phyloP scores from a whole-genome alignment of 805 yeast genomes.

The Maudiozyma barnettii region DNA sequence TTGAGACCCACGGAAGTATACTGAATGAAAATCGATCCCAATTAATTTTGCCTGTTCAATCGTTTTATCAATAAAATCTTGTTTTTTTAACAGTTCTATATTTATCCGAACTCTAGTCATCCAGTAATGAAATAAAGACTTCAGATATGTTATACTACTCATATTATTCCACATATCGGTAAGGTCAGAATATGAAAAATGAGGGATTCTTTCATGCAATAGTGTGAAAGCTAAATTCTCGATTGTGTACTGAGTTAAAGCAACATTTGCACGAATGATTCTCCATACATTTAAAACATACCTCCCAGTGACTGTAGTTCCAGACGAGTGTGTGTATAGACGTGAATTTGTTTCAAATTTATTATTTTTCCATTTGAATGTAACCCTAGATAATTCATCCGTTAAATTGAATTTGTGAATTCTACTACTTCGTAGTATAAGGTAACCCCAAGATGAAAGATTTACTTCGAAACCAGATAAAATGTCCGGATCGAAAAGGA shows the following conservation, averaged over 20 bases:
- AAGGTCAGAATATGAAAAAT: constrained; percentile 40
- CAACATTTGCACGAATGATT: constrained; percentile 50
- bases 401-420: constrained; percentile 44
- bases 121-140: constrained; percentile 39
- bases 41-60: constrained; percentile 76
- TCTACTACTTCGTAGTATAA: constrained; percentile 51
- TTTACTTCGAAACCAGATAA: constrained; percentile 80
- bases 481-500: constrained; percentile 75
- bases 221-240: constrained; percentile 68
- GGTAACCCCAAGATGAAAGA: constrained; percentile 79
- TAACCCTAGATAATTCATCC: constrained; percentile 54
- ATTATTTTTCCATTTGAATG: constrained; percentile 39
- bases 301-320: constrained; percentile 62
- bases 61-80: constrained; percentile 59
- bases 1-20: constrained; percentile 86
- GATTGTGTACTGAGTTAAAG: constrained; percentile 56
- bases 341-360: constrained; percentile 48
- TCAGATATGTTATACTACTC: constrained; percentile 21
- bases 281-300: constrained; percentile 86
- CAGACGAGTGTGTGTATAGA: constrained; percentile 76
- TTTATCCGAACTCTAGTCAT: constrained; percentile 36
- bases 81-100: constrained; percentile 41
- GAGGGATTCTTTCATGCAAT: constrained; percentile 61
- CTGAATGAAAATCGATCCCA: constrained; percentile 86
- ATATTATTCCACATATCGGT: constrained; percentile 36